Percentiles rank a stretch among this genome's conserved stretches.
Evolutionary conservation across 345 rosid species (phyloP).

Genomic region (Lumnitzera littorea): DNA sequence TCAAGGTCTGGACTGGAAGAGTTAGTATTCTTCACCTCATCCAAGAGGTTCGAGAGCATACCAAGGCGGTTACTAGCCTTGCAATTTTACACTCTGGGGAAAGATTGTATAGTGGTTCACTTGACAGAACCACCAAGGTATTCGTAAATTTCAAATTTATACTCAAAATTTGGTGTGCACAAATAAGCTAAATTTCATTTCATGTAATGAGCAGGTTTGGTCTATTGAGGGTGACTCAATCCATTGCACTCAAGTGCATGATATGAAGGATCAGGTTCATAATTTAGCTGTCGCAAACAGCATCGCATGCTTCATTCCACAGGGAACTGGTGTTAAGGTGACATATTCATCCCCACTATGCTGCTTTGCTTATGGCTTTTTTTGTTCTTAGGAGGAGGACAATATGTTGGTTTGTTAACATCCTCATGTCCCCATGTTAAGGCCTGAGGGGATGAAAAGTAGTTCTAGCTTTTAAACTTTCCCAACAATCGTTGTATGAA

Average conservation of each 20-base stretch:
- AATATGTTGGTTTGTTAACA: too few relatives aligned
- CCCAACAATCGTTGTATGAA: too few relatives aligned
- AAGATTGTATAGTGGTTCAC: constrained; percentile 54
- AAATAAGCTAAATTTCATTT: neutral
- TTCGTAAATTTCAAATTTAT: neutral
- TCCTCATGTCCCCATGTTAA: neutral
- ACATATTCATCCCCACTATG: neutral
- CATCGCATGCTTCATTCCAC: constrained; percentile 55
- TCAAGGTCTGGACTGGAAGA: constrained; percentile 63
- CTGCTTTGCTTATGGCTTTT: neutral
- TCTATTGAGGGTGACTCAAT: constrained; percentile 31
- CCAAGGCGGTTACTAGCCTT: constrained; percentile 60
- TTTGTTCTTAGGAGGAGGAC: too few relatives aligned
- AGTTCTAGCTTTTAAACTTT: neutral
- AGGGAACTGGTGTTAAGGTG: constrained; percentile 73
- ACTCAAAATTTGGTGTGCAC: too few relatives aligned
- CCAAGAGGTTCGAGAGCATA: constrained; percentile 51
- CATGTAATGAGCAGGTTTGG: constrained; percentile 38
- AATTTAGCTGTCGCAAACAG: constrained; percentile 40
- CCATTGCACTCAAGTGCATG: constrained; percentile 45
- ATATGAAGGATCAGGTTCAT: constrained; percentile 60
- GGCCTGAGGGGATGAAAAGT: neutral
- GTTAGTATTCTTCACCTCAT: constrained; percentile 58
- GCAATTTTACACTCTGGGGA: constrained; percentile 43
- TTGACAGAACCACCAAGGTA: constrained; percentile 56